Percentiles rank a stretch among this genome's conserved stretches.
Evolutionary conservation across 148 eudicot species (phyloP).

Genomic region (Simmondsia chinensis): DNA sequence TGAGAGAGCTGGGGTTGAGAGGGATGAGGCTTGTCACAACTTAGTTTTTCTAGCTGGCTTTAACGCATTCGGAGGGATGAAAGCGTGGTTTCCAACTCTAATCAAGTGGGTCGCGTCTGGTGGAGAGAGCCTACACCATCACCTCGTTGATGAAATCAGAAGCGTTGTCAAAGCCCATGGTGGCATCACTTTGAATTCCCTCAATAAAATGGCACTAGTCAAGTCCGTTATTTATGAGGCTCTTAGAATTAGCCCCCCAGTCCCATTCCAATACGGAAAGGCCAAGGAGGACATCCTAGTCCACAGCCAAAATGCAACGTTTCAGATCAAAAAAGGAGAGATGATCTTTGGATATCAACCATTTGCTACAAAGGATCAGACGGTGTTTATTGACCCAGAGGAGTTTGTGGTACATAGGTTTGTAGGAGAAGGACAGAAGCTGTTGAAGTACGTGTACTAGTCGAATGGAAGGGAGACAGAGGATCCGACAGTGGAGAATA

Average conservation of each 20-base stretch:
- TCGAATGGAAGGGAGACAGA: constrained; percentile 55
- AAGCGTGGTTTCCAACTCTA: constrained; percentile 24
- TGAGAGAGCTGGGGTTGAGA: constrained; percentile 28
- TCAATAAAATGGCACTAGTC: constrained; percentile 37
- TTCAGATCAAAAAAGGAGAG: constrained; percentile 45
- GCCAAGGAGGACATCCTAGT: constrained; percentile 40
- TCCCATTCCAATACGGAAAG: constrained; percentile 41
- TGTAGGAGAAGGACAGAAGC: constrained; percentile 45
- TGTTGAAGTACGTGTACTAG: constrained; percentile 45
- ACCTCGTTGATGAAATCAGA: constrained; percentile 41
- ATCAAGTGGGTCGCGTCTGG: constrained; percentile 46
- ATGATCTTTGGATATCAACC: constrained; percentile 53
- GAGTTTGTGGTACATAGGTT: constrained; percentile 46
- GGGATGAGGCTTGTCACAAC: constrained; percentile 70
- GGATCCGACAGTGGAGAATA: constrained; percentile 36
- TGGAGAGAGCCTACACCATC: constrained; percentile 36
- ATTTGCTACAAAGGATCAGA: constrained; percentile 43
- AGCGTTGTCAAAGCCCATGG: constrained; percentile 29
- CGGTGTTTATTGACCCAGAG: constrained; percentile 29
- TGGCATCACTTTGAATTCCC: constrained; percentile 27
- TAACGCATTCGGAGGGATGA: constrained; percentile 56
- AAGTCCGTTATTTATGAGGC: constrained; percentile 52
- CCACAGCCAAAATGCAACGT: constrained; percentile 38
- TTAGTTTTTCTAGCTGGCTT: constrained; percentile 43
- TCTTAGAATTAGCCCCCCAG: constrained; percentile 50